Percentiles rank a stretch among this genome's conserved stretches.
Evolutionary conservation across 2,329 filamentous ascomycete species (phyloP).

Genomic region (Orbilia brochopaga): DNA sequence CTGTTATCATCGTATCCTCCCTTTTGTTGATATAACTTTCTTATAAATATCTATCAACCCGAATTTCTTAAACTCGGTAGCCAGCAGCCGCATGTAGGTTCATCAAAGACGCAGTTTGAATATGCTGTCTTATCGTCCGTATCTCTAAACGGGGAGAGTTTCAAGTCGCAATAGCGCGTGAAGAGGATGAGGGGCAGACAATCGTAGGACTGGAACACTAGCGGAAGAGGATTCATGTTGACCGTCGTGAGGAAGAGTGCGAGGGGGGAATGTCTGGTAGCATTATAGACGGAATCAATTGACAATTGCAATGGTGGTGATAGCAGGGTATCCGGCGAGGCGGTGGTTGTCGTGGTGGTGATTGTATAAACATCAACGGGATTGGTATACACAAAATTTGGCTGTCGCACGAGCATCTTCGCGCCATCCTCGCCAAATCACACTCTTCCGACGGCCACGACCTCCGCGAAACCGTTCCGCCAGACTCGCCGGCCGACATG

Average conservation of each 20-base stretch:
- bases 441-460: not conserved
- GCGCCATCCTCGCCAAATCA: conserved; percentile 5
- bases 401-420: not conserved
- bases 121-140: conserved; percentile 27
- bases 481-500: no score
- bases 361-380: not conserved
- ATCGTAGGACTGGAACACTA: conserved; percentile 40
- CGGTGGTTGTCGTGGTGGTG: not conserved
- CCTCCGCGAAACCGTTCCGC: conserved; percentile 1
- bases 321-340: not conserved
- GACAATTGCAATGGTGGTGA: conserved; percentile 4
- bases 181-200: conserved; percentile 41
- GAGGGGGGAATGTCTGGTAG: not conserved
- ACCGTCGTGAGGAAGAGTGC: not conserved
- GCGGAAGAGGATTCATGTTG: conserved; percentile 28
- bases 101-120: conserved; percentile 41
- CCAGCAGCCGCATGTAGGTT: conserved; percentile 40
- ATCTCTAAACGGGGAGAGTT: not conserved
- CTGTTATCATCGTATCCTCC: no score
- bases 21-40: no score
- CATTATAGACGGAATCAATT: no score
- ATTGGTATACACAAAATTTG: no score
- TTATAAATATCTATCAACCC: no score
- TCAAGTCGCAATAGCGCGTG: conserved; percentile 35
- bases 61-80: conserved; percentile 11